Evolutionary conservation across 2,329 filamentous ascomycete genomes (phyloP), one percentile per base, ranked within the genome.

Genomic region (Neonectria faginata): DNA sequence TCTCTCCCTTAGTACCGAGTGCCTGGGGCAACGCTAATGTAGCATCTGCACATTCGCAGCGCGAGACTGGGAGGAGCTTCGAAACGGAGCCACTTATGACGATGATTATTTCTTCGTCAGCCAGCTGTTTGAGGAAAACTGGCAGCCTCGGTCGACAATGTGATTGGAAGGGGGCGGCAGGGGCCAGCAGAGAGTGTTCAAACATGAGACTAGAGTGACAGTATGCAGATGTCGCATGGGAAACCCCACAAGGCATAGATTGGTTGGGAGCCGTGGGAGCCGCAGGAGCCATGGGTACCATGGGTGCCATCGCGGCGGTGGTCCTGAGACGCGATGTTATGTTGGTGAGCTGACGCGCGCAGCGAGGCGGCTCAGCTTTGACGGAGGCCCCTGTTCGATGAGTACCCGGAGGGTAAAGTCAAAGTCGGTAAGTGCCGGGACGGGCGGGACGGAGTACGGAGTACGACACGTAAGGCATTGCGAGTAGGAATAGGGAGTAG

Each of bases 91-190:
- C 16, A 78, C 77, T 39, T 88, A 84, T 67, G 85, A 88, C 69
- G 72, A 88, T 70, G 84, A 88, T 68, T 87, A 85, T 71, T 89
- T 83, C 71, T 89, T 88, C 70, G 80, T 88, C 67, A 86, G 85
- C 70, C 87, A 89, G 72, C 77, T 89, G 31, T 89, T 84, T 72
- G 84, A 88, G 68, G 79, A 82, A 61, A 83, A 85, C 58, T 89
- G 87, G 87, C 78, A 80, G 57, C 76, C 76, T 62, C 74, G 71
- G 41, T 64, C 72, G 22, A 76, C 73, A 25, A 67, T 74, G 48
- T 76, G 67, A 72, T 67, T 70, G 69, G 65, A 58, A 44, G 31
- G 54, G 33, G 54, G 36, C n/a, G 52, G 12, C 29, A 57, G 50
- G 50, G 52, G 12, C 42, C 18, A 55, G 20, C 29, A 53, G 20